A percentile compares a stretch with the other conserved stretches of the same genome.
Evolutionary conservation across 176 grass and related monocot species (phyloP).

Genomic region (Hyparrhenia diplandra): DNA sequence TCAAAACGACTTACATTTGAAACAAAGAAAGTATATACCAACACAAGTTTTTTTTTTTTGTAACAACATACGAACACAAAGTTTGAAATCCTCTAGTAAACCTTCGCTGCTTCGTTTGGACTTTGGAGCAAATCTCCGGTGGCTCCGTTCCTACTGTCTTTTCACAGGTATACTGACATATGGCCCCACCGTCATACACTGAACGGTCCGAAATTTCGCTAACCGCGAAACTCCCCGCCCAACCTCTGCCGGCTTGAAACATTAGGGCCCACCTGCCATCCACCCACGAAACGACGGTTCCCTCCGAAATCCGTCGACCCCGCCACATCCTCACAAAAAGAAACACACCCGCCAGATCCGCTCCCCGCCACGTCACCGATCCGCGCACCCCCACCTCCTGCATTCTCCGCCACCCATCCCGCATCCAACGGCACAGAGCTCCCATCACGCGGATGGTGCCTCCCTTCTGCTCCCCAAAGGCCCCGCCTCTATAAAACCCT

Average conservation of each 20-base stretch:
- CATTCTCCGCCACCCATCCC: background rate
- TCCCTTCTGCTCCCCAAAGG: background rate
- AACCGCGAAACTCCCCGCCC: background rate
- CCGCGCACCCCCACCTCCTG: background rate
- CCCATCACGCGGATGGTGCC: conserved; percentile 41
- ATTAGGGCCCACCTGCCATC: background rate
- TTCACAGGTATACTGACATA: background rate
- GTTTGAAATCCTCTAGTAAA: too few relatives aligned
- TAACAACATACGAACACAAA: too few relatives aligned
- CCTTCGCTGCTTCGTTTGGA: too few relatives aligned
- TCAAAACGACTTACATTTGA: too few relatives aligned
- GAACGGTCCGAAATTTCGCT: conserved; percentile 15
- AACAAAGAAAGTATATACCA: too few relatives aligned
- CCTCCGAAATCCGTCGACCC: background rate
- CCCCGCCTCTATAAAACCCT: conserved; percentile 34
- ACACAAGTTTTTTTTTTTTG: too few relatives aligned
- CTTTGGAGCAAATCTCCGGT: too few relatives aligned
- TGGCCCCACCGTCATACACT: background rate
- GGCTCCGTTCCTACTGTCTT: too few relatives aligned
- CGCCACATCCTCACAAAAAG: conserved; percentile 41
- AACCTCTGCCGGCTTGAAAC: background rate
- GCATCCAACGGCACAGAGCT: background rate
- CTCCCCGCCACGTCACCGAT: conserved; percentile 57
- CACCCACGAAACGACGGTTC: background rate
- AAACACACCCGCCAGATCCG: conserved; percentile 39